Evolutionary conservation across 176 grass and related monocot genomes (phyloP).

Genomic region (Elymus sibiricus): DNA sequence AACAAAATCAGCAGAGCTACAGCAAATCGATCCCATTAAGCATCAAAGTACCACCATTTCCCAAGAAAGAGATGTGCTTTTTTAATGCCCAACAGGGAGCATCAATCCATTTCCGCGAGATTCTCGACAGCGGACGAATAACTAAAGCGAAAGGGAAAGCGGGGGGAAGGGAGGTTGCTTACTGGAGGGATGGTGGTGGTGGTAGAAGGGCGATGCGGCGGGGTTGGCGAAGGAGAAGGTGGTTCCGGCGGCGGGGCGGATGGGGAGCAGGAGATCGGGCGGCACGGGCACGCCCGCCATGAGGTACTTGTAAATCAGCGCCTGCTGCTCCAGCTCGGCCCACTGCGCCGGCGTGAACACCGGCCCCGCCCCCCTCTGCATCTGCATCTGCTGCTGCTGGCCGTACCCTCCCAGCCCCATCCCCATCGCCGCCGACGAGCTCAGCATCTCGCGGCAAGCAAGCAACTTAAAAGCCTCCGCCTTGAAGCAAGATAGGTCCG

Average conservation of each 20-base stretch:
- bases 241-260: slow-evolving; percentile 41
- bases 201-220: slow-evolving; percentile 57
- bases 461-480: not conserved
- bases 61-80: not conserved
- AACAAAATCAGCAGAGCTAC: not conserved
- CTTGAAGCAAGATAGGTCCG: not conserved
- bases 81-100: not conserved
- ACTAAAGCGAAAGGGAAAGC: not conserved
- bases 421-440: slow-evolving; percentile 46
- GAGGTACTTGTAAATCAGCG: slow-evolving; percentile 94
- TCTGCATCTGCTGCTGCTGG: slow-evolving; percentile 15
- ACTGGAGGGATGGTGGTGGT: slow-evolving; percentile 80
- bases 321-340: slow-evolving; percentile 98
- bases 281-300: slow-evolving; percentile 93
- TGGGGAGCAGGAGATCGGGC: slow-evolving; percentile 84
- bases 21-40: slow-evolving; percentile 27
- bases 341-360: slow-evolving; percentile 93
- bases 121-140: not conserved
- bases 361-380: slow-evolving; percentile 35
- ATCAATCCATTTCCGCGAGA: not conserved
- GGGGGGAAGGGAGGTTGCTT: not conserved
- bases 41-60: not conserved
- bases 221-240: slow-evolving; percentile 58
- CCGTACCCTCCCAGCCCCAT: slow-evolving; percentile 37
- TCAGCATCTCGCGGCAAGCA: slow-evolving; percentile 29